Percentiles rank a stretch among this genome's conserved stretches.
Conservation (phyloP, 1,284 basidiomycete species). For the Pseudozyma pruni region DNA sequence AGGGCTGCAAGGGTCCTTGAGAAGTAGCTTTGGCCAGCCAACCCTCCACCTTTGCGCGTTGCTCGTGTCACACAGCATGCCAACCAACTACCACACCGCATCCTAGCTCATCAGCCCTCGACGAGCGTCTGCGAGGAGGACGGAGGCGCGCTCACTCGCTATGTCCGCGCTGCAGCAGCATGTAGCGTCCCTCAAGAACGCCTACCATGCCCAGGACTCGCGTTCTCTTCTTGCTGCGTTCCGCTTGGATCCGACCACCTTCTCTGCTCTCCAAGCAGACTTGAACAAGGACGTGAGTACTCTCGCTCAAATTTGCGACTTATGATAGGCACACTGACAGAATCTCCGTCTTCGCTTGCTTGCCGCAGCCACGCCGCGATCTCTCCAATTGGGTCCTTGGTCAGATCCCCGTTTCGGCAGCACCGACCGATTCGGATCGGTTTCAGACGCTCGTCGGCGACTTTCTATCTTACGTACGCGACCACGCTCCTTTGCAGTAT, state of each 20-base stretch:
- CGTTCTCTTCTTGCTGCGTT: conserved; percentile 25
- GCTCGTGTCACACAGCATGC: neutral
- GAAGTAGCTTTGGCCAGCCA: conserved; percentile 14
- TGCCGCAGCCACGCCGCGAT: conserved; percentile 27
- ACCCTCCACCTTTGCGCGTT: conserved; percentile 8
- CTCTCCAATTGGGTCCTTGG: conserved; percentile 27
- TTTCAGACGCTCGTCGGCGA: conserved; percentile 49
- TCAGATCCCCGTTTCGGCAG: conserved; percentile 29
- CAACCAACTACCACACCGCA: neutral
- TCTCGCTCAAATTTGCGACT: too few relatives aligned
- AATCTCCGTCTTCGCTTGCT: neutral
- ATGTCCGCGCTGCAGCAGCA: conserved; percentile 46
- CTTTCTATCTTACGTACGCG: conserved; percentile 38
- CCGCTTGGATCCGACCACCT: conserved; percentile 30
- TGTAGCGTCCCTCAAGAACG: conserved; percentile 31
- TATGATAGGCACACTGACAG: neutral
- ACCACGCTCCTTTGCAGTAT: conserved; percentile 23
- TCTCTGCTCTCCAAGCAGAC: conserved; percentile 29
- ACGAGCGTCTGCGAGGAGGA: neutral
- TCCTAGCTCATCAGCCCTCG: neutral
- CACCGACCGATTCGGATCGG: conserved; percentile 43
- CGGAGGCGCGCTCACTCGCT: neutral
- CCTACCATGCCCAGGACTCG: conserved; percentile 31
- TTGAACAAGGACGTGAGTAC: conserved; percentile 29
- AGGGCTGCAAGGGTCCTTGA: conserved; percentile 10